These are phyloP conservation scores for Pythium dissotocum DNA, from an alignment of 352 stramenopile genomes.

Conservation along the genomic window DNA sequence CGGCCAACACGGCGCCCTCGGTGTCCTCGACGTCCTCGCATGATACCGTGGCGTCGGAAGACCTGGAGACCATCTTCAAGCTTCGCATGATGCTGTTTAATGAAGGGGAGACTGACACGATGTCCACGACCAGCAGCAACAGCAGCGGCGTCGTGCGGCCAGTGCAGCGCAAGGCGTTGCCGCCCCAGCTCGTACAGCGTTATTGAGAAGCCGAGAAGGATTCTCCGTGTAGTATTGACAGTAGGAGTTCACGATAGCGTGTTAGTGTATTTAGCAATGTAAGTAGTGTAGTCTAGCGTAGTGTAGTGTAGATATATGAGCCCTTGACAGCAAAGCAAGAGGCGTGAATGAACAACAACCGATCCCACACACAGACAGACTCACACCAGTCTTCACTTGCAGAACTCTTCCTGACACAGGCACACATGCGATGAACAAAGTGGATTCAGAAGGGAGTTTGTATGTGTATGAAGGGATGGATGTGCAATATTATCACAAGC, in stretches of 20 bases:
- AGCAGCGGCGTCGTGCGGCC: conserved; percentile 7
- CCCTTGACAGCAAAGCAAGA: not conserved
- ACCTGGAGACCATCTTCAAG: conserved; percentile 38
- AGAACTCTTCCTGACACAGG: too few relatives aligned
- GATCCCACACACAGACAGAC: too few relatives aligned
- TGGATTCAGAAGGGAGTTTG: too few relatives aligned
- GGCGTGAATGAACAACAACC: too few relatives aligned
- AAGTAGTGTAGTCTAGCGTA: not conserved
- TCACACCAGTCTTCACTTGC: too few relatives aligned
- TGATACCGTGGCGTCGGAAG: conserved; percentile 14
- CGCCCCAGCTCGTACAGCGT: conserved; percentile 12
- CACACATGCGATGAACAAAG: too few relatives aligned
- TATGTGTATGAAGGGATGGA: not conserved
- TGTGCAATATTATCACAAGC: conserved; percentile 9
- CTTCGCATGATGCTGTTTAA: conserved; percentile 36
- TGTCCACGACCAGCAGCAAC: conserved; percentile 23
- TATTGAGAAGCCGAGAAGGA: conserved; percentile 9
- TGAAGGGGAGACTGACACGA: conserved; percentile 23
- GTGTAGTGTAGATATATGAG: not conserved
- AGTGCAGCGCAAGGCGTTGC: conserved; percentile 14
- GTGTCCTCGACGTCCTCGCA: conserved; percentile 7
- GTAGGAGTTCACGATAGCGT: not conserved
- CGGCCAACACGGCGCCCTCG: not conserved
- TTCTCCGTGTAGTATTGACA: not conserved
- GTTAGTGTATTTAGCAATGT: not conserved